Conservation (phyloP, 176 grass and related monocot genomes). For the Cenchrus americanus region DNA sequence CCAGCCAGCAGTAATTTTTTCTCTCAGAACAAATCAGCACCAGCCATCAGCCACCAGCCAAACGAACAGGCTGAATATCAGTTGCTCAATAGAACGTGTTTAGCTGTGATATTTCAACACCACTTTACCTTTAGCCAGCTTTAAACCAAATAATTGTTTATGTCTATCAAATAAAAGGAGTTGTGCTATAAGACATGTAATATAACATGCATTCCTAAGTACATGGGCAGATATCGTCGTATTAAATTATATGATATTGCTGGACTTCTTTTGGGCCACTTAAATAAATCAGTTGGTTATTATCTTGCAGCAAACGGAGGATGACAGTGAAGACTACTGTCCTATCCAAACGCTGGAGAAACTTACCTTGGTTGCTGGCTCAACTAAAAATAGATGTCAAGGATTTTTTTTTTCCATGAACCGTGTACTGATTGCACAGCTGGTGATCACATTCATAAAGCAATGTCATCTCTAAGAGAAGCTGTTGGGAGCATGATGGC, state of each 20-base stretch:
- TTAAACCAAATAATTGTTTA: background rate
- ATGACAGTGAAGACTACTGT: background rate
- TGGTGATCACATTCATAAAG: slow-evolving; percentile 3
- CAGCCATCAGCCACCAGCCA: no score
- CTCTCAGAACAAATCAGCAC: no score
- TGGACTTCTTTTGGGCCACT: background rate
- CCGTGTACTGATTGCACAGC: background rate
- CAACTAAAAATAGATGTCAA: slow-evolving; percentile 1
- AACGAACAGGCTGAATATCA: no score
- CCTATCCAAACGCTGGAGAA: slow-evolving; percentile 1
- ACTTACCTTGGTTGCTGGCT: slow-evolving; percentile 1
- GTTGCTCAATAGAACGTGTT: no score
- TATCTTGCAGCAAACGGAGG: background rate
- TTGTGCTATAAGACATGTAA: background rate
- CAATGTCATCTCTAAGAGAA: slow-evolving; percentile 5
- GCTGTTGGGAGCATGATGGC: background rate
- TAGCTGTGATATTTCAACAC: no score
- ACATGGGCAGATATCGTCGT: background rate
- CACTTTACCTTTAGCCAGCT: no score
- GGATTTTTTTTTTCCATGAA: slow-evolving; percentile 14
- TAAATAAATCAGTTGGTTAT: background rate
- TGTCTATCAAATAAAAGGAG: background rate
- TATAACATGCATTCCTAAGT: background rate
- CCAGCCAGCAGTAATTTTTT: no score
- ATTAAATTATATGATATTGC: no score